Percentiles rank a stretch among this genome's conserved stretches.
phyloP scores from a whole-genome alignment of 2,329 filamentous ascomycete species.

The Arthrobotrys entomopaga region DNA sequence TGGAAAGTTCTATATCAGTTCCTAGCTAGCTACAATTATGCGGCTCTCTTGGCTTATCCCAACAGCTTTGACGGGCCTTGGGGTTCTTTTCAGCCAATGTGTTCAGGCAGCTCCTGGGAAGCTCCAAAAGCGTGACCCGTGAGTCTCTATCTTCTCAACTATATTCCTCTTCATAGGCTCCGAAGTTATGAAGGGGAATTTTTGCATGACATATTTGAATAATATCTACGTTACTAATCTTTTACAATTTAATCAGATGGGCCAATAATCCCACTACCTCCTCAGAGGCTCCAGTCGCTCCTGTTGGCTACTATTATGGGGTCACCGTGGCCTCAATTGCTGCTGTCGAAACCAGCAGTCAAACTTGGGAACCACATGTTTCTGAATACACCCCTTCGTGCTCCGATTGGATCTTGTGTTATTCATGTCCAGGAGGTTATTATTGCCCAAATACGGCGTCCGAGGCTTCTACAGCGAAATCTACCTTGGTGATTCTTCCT shows the following conservation, averaged over 20 bases:
- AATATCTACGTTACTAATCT: background rate
- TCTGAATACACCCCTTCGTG: constrained; percentile 32
- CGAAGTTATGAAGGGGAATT: too few relatives aligned
- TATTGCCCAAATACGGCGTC: constrained; percentile 32
- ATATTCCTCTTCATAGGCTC: background rate
- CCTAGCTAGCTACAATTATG: constrained; percentile 17
- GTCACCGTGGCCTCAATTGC: constrained; percentile 1
- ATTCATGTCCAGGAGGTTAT: constrained; percentile 38
- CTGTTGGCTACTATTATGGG: constrained; percentile 38
- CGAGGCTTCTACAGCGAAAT: constrained; percentile 11
- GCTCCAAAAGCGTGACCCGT: constrained; percentile 43
- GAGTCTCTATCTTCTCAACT: constrained; percentile 13
- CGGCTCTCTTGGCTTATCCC: constrained; percentile 11
- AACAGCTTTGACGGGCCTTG: constrained; percentile 15
- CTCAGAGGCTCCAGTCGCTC: background rate
- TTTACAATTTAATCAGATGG: background rate
- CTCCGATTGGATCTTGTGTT: constrained; percentile 30
- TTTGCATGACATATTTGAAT: too few relatives aligned
- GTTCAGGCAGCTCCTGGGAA: constrained; percentile 46
- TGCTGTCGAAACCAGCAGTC: constrained; percentile 5
- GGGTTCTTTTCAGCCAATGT: constrained; percentile 15
- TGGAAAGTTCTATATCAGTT: too few relatives aligned
- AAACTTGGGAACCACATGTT: constrained; percentile 10
- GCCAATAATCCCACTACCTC: too few relatives aligned
- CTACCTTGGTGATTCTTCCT: constrained; percentile 43